phyloP scores from a whole-genome alignment of 2,329 filamentous ascomycete species.

The Paraphoma chrysanthemicola region DNA sequence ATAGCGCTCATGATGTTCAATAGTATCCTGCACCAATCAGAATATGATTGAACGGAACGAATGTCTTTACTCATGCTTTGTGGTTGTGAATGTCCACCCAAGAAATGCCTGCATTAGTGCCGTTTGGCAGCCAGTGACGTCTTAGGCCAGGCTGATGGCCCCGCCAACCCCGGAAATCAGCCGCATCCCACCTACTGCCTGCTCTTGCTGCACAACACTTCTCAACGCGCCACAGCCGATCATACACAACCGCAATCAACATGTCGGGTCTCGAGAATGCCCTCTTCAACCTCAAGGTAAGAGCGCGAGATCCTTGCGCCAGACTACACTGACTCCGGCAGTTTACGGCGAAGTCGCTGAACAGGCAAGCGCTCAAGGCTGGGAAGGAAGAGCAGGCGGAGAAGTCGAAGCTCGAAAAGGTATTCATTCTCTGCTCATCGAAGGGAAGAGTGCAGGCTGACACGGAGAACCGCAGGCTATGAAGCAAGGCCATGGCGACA shows the following conservation, averaged over 20 bases:
- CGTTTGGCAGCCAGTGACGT: constrained; percentile 15
- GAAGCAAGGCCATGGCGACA: constrained; percentile 65
- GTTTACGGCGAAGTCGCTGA: constrained; percentile 70
- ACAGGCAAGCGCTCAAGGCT: constrained; percentile 67
- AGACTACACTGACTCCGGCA: constrained; percentile 40
- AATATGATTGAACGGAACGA: neutral
- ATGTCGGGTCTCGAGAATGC: constrained; percentile 70
- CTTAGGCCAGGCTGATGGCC: constrained; percentile 32
- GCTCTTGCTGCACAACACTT: constrained; percentile 8
- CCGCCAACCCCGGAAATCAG: constrained; percentile 32
- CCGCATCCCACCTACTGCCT: constrained; percentile 28
- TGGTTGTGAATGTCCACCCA: constrained; percentile 3
- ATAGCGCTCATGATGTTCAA: neutral
- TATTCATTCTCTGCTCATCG: constrained; percentile 19
- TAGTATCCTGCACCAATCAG: neutral
- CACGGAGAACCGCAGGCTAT: constrained; percentile 55
- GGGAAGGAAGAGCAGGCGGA: constrained; percentile 67
- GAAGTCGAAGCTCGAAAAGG: constrained; percentile 69
- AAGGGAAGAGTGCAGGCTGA: neutral
- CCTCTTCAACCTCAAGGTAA: constrained; percentile 67
- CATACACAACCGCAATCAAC: constrained; percentile 10
- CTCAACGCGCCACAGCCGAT: constrained; percentile 6
- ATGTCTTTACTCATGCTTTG: constrained; percentile 7
- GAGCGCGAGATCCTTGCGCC: constrained; percentile 10
- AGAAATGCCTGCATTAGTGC: neutral